Conservation (phyloP, 805 yeast species). For the Saturnispora dispora region DNA sequence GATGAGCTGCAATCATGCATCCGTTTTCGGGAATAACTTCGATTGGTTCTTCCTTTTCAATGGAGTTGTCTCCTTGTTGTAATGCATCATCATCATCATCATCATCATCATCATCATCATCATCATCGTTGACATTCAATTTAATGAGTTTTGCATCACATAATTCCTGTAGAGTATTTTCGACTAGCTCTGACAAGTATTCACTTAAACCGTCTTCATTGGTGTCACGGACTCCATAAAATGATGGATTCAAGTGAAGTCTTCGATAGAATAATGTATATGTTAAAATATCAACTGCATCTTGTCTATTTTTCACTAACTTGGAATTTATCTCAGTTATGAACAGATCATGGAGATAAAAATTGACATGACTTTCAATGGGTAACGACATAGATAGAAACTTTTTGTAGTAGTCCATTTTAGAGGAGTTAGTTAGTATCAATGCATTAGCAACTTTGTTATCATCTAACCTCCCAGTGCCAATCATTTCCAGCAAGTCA, state of each 20-base stretch:
- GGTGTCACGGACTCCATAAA: conserved; percentile 65
- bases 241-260: conserved; percentile 75
- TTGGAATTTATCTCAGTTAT: conserved; percentile 64
- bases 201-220: conserved; percentile 67
- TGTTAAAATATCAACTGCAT: conserved; percentile 86
- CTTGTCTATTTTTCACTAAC: conserved; percentile 60
- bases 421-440: conserved; percentile 48
- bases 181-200: conserved; percentile 76
- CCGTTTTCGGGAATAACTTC: conserved; percentile 56
- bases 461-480: conserved; percentile 27
- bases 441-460: conserved; percentile 35
- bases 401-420: conserved; percentile 55
- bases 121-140: conserved; percentile 33
- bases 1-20: conserved; percentile 66
- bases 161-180: conserved; percentile 56
- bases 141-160: conserved; percentile 54
- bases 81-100: conserved; percentile 20
- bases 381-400: conserved; percentile 73
- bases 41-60: conserved; percentile 27
- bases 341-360: conserved; percentile 55
- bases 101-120: conserved; percentile 23
- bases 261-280: conserved; percentile 77
- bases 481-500: conserved; percentile 59
- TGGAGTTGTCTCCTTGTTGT: not conserved
- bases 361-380: conserved; percentile 64